Evolutionary conservation across 2,329 filamentous ascomycete genomes (phyloP), one percentile per base, ranked within the genome.

Genomic region (Acephala macrosclerotiorum): DNA sequence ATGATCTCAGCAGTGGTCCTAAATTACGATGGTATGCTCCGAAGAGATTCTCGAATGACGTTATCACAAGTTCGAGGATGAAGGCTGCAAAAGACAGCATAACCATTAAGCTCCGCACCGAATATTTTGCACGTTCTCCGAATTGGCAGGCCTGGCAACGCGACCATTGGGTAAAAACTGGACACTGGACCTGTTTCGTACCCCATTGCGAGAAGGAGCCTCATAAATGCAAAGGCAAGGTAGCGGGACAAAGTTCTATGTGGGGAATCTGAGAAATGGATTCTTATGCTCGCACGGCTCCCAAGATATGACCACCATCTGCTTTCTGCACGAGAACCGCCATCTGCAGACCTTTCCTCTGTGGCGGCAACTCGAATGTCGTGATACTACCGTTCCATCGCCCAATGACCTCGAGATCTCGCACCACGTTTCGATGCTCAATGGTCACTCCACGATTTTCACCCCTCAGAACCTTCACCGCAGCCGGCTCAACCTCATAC

Each of bases 401-500:
- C 18, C 67, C 69, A 62, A 71, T 71, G 42, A 64, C 63, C 29
- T 36, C 63, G 29, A 69, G 63, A 57, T 71, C 67, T 12, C 66
- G 63, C 26, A 71, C 69, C 7, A 71, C 64, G 49, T 71, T 69
- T 9, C 67, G 63, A 61, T 69, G 67, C 38, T 64, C 65, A 26
- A 71, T 20, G 29, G 65, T 68, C 45, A 62, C 62, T 18, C 69
- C 69, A 35, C 63, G 64, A 57, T 71, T 71, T 53, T 71, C 69
- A 3, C 69, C 69, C 18, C 67, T 63, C 49, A 59, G 42, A 58
- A 71, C 69, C 47, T 68, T 60, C 25, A 70, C 68, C n/a, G 42
- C 1, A 58, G 65, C 66, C 5, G 51, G 45, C 25, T 65, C 60
- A 45, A 45, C 29, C 63, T 67, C 38, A 60, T 61, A 67, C 66